Conservation (phyloP, 495 filamentous ascomycete genomes). For the Hypoxylon crocopeplum region DNA sequence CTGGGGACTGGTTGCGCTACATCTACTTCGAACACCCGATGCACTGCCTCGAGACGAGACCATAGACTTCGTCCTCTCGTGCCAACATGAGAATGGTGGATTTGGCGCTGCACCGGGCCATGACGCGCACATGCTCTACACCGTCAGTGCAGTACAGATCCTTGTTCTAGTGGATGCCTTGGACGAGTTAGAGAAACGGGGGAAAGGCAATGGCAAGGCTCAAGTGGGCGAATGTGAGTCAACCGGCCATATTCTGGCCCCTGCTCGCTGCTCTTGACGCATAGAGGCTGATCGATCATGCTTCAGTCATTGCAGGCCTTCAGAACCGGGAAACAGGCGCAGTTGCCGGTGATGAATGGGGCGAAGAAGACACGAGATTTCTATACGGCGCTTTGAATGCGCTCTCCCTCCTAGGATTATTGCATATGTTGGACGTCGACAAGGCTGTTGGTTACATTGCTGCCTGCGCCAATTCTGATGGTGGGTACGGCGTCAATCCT, state of each 20-base stretch:
- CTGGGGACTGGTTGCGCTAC: conserved; percentile 90
- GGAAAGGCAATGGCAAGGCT: conserved; percentile 73
- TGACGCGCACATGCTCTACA: conserved; percentile 94
- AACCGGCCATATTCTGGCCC: background rate
- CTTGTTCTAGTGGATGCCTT: conserved; percentile 84
- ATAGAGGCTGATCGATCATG: conserved; percentile 26
- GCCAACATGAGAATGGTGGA: conserved; percentile 84
- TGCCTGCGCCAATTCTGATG: conserved; percentile 88
- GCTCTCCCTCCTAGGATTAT: conserved; percentile 76
- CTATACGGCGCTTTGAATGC: conserved; percentile 87
- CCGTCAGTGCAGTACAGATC: conserved; percentile 91
- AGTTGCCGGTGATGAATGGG: conserved; percentile 95
- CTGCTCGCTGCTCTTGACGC: conserved; percentile 9
- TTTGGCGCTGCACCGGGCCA: conserved; percentile 94
- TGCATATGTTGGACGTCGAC: conserved; percentile 74
- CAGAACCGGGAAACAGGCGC: conserved; percentile 83
- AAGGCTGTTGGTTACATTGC: conserved; percentile 80
- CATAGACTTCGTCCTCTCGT: conserved; percentile 90
- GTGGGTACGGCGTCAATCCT: conserved; percentile 86
- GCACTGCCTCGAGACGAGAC: conserved; percentile 81
- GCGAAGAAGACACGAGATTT: conserved; percentile 93
- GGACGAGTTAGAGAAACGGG: conserved; percentile 75
- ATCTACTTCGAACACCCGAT: conserved; percentile 80
- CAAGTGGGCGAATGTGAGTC: conserved; percentile 76
- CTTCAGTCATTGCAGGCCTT: conserved; percentile 76